These are phyloP conservation scores for Leccinum aurantiacum DNA, from an alignment of 768 basidiomycete genomes.

Conservation along the genomic window DNA sequence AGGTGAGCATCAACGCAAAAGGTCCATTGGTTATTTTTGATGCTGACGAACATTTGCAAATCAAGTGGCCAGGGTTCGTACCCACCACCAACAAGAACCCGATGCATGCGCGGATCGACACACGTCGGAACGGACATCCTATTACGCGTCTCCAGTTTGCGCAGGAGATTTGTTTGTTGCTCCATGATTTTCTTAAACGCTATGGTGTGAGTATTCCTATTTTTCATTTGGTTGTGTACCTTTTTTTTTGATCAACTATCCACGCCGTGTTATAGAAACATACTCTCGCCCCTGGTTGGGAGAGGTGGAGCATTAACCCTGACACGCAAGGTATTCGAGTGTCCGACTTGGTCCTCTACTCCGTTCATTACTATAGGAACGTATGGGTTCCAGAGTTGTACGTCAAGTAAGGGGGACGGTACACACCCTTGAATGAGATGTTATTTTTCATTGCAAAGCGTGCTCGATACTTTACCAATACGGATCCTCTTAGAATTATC, in stretches of 20 bases:
- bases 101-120: background rate
- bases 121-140: background rate
- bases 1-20: background rate
- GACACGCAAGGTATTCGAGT: background rate
- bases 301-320: background rate
- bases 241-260: background rate
- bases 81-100: background rate
- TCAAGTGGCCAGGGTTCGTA: conserved; percentile 5
- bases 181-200: background rate
- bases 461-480: background rate
- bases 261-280: background rate
- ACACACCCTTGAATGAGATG: too few species aligned
- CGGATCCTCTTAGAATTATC: background rate
- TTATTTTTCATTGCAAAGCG: too few species aligned
- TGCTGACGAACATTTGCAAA: background rate
- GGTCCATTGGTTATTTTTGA: background rate
- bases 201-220: background rate
- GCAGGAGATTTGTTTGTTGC: background rate
- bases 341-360: background rate
- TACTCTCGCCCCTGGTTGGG: background rate
- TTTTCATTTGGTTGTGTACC: background rate
- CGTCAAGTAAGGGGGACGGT: background rate
- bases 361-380: background rate
- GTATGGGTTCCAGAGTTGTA: background rate
- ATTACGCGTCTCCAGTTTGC: background rate